Base-by-base conservation (phyloP, 2,329 filamentous ascomycete genomes). In the Cytospora schulzeri region DNA sequence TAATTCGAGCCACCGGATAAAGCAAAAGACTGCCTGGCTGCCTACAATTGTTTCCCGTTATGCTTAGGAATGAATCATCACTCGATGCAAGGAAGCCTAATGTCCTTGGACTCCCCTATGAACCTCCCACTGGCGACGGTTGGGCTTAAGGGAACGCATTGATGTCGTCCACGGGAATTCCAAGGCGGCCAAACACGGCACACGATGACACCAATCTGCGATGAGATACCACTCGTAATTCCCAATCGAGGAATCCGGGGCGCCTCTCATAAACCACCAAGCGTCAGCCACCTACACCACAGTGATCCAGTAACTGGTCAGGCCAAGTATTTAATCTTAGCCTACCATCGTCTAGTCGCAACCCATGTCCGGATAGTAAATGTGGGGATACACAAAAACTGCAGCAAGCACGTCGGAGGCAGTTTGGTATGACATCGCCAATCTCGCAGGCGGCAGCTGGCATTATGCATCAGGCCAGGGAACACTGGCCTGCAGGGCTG, bases 361-460 rank as follows among this genome's bases (percentile, higher is more conserved):
- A 56, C 38, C 41, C 33, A 33, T 19, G 48, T 51, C 38, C 38
- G 41, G 24, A 45, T 45, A 38, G 35, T 38, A 55, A 26, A 66
- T 35, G 64, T 66, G 66, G 66, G 67, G 66, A 58, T 62, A 65
- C 67, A 71, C 68, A 68, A 64, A 50, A 50, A 29, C 56, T 61
- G 62, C 60, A 61, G 38, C 41, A 62, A 59, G 41, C 50, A 62
- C 54, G 26, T 57, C 58, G 57, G 65, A 56, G 45, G 45, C 56
- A 53, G 59, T 65, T 70, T 71, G 63, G 71, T 72, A 73, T 71
- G 62, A 73, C 72, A 67, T 76, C 75, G 75, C 75, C 70, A 76
- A 77, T 76, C 74, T 76, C 64, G 74, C 75, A 76, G 69, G 62
- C 64, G 66, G 71, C 61, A 62, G 62, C 29, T 50, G 58, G 62